Evolutionary conservation across 2,329 filamentous ascomycete species (phyloP).

Genomic region (Pseudogymnoascus sp.): DNA sequence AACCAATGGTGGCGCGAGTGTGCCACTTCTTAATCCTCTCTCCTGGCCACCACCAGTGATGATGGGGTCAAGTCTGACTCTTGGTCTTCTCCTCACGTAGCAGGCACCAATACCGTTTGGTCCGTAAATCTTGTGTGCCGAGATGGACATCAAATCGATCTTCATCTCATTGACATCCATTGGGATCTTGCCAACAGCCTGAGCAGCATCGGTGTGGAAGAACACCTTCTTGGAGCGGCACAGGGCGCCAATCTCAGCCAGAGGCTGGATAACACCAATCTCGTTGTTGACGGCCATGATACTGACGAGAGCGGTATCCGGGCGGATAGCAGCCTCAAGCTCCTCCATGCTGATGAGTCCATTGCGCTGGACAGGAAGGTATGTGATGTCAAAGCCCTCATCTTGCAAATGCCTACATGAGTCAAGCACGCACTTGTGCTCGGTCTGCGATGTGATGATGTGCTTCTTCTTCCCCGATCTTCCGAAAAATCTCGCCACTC

Average conservation of each 20-base stretch:
- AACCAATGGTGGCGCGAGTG: conserved; percentile 77
- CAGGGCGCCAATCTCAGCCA: conserved; percentile 86
- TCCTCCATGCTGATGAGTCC: conserved; percentile 80
- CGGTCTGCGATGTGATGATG: conserved; percentile 93
- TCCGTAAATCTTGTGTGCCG: conserved; percentile 96
- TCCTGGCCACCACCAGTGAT: conserved; percentile 97
- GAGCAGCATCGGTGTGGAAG: conserved; percentile 94
- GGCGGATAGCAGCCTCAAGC: conserved; percentile 80
- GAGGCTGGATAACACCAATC: conserved; percentile 96
- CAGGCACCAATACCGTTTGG: conserved; percentile 96
- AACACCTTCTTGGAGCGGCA: conserved; percentile 91
- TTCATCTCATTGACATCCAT: conserved; percentile 97
- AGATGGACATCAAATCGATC: conserved; percentile 97
- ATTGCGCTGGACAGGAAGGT: conserved; percentile 79
- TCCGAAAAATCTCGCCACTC: conserved; percentile 91
- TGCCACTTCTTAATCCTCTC: conserved; percentile 88
- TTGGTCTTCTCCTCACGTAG: conserved; percentile 84
- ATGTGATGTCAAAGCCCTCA: conserved; percentile 95
- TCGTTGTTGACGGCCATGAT: conserved; percentile 99
- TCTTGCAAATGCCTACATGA: conserved; percentile 95
- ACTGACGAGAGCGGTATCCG: conserved; percentile 86
- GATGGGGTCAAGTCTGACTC: conserved; percentile 89
- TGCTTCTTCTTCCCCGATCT: conserved; percentile 94
- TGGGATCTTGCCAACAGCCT: conserved; percentile 97
- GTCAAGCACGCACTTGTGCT: conserved; percentile 98